Evolutionary conservation across 2,329 filamentous ascomycete genomes (phyloP).

Genomic region (Calonectria fujianensis): DNA sequence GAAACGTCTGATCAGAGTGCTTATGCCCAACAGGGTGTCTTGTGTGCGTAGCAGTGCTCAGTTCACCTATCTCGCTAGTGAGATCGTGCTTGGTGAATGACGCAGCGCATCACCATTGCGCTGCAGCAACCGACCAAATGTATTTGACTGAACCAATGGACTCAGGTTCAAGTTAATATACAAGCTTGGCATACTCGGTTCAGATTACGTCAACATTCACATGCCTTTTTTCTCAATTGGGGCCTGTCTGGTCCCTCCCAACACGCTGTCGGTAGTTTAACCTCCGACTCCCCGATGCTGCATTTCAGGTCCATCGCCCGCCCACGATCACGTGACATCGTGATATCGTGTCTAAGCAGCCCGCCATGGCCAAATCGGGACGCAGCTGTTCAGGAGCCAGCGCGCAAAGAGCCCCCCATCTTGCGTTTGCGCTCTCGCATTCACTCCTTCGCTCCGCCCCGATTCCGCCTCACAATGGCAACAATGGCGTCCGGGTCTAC

Average conservation of each 20-base stretch:
- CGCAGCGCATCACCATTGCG: neutral
- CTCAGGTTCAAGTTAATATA: neutral
- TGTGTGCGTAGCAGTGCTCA: neutral
- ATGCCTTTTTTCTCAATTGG: conserved; percentile 13
- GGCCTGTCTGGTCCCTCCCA: neutral
- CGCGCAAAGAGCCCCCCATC: conserved; percentile 34
- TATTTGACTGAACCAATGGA: neutral
- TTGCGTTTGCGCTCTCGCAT: conserved; percentile 25
- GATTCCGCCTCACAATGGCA: conserved; percentile 37
- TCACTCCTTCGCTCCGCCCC: neutral
- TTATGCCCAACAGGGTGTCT: neutral
- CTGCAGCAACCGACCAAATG: neutral
- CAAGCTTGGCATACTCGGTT: neutral
- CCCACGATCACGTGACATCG: conserved; percentile 52
- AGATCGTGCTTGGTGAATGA: no score
- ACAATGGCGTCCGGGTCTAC: conserved; percentile 52
- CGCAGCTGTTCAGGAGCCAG: conserved; percentile 28
- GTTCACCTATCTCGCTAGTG: neutral
- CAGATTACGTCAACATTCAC: neutral
- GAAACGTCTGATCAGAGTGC: neutral
- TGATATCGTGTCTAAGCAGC: conserved; percentile 53
- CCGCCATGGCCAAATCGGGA: conserved; percentile 33
- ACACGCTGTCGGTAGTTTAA: conserved; percentile 47
- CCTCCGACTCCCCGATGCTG: conserved; percentile 38
- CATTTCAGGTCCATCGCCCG: neutral